Evolutionary conservation across 495 filamentous ascomycete genomes (phyloP).

Genomic region (Penicilliopsis zonata): DNA sequence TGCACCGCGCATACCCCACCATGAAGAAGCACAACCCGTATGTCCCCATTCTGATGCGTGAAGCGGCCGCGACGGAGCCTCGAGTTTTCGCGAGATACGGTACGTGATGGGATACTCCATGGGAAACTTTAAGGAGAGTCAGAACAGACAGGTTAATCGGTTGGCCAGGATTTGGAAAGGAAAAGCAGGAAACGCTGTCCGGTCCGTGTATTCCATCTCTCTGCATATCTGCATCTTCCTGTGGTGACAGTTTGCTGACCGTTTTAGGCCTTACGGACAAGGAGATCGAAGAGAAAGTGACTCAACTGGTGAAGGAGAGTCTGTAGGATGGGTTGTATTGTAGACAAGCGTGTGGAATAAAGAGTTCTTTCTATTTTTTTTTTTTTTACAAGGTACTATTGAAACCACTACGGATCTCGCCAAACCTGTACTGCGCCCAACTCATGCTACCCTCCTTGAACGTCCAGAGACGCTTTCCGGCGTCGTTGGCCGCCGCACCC

Average conservation of each 20-base stretch:
- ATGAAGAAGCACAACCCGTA: slow-evolving; percentile 99
- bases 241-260: slow-evolving; percentile 8
- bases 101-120: slow-evolving; percentile 31
- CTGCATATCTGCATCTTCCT: too few species aligned
- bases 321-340: too few species aligned
- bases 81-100: slow-evolving; percentile 89
- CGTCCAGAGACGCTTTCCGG: slow-evolving; percentile 52
- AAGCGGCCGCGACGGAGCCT: slow-evolving; percentile 70
- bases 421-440: slow-evolving; percentile 70
- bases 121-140: neutral
- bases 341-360: too few species aligned
- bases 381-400: slow-evolving; percentile 4
- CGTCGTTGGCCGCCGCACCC: slow-evolving; percentile 55
- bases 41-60: slow-evolving; percentile 88
- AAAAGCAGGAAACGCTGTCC: slow-evolving; percentile 71
- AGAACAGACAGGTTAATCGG: neutral
- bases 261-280: slow-evolving; percentile 69
- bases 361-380: slow-evolving; percentile 3
- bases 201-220: slow-evolving; percentile 43
- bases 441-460: slow-evolving; percentile 54
- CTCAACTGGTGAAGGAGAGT: slow-evolving; percentile 60
- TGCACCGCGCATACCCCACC: slow-evolving; percentile 83
- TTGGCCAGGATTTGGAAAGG: slow-evolving; percentile 64
- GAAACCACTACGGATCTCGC: slow-evolving; percentile 32
- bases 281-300: slow-evolving; percentile 83